phyloP scores from a whole-genome alignment of 306 rosid genomes.

The Sechiopsis laciniata region DNA sequence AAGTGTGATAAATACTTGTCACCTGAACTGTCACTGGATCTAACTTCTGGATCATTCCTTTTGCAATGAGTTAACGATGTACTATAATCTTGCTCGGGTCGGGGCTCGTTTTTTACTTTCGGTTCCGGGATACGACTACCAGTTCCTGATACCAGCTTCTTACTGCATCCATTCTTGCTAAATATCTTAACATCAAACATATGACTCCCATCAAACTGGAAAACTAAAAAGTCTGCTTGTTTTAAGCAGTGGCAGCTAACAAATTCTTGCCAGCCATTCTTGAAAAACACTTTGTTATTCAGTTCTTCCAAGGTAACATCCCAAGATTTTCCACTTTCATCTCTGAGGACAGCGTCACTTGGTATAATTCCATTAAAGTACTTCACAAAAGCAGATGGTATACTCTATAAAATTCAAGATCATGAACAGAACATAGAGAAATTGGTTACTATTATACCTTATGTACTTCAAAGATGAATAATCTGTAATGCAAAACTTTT shows the following conservation, averaged over 20 bases:
- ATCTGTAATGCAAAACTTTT: neutral
- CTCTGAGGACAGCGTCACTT: constrained; percentile 16
- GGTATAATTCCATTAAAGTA: constrained; percentile 22
- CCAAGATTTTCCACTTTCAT: constrained; percentile 24
- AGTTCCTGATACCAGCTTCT: neutral
- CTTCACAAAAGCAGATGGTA: constrained; percentile 30
- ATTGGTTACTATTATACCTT: neutral
- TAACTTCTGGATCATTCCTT: neutral
- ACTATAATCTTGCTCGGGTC: neutral
- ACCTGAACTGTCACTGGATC: constrained; percentile 13
- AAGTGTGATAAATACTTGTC: neutral
- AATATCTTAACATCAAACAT: constrained; percentile 25
- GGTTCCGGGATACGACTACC: neutral
- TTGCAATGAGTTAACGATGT: neutral
- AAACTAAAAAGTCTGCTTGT: constrained; percentile 25
- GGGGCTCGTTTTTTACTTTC: constrained; percentile 12
- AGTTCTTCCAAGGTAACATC: constrained; percentile 23
- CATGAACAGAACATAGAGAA: neutral
- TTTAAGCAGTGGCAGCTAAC: constrained; percentile 17
- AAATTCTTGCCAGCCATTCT: constrained; percentile 27
- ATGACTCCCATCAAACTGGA: constrained; percentile 25
- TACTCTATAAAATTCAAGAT: constrained; percentile 14
- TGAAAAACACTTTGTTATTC: constrained; percentile 15
- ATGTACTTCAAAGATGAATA: neutral
- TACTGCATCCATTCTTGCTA: constrained; percentile 16